Evolutionary conservation across 441 rosid species (phyloP), one percentile per base, ranked within the genome.

Genomic region (Lepidium campestre): DNA sequence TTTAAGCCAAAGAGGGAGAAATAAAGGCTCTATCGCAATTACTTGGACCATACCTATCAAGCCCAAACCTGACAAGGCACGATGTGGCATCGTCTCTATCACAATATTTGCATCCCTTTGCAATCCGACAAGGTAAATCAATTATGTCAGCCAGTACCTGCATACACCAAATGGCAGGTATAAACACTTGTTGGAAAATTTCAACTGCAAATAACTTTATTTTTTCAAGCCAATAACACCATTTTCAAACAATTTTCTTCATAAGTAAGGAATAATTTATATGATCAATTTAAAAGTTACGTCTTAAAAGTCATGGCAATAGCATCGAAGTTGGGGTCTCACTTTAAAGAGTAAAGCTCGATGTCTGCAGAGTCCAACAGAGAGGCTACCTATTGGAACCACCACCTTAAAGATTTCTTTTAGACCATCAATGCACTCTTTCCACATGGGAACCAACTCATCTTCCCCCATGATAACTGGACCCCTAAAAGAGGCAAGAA

Each of bases 51-150:
- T 77, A 91, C 98, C 92, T 89, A 78, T 91, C 97, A 77, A 84
- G 82, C 66, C 93, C 96, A 81, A 89, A 91, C 57, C 91, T 89
- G 75, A 94, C 94, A 77, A 94, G 96, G 80, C 99, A 91, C 15
- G 99, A 94, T 37, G 99, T 79, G 68, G 94, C 96, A 82, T 94
- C 89, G 65, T 83, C 85, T 71, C 91, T 76, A 71, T 75, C 84
- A 74, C 99, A 94, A 75, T 91, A 88, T 79, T 80, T 94, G 85
- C 99, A 94, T 40, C 99, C 99, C 74, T 85, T 94, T 36, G 92
- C 97, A 78, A 94, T 88, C 61, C 97, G 97, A 83, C 99, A 91
- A 7, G 97, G 99, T 76, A 94, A 78, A 83, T 91, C 91, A 77
- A 94, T 89, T 13, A 82, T 64, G 70, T 94, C 99, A 50, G 99